Base-by-base conservation (phyloP, 768 basidiomycete genomes). In the Xerocomellus intermedius region DNA sequence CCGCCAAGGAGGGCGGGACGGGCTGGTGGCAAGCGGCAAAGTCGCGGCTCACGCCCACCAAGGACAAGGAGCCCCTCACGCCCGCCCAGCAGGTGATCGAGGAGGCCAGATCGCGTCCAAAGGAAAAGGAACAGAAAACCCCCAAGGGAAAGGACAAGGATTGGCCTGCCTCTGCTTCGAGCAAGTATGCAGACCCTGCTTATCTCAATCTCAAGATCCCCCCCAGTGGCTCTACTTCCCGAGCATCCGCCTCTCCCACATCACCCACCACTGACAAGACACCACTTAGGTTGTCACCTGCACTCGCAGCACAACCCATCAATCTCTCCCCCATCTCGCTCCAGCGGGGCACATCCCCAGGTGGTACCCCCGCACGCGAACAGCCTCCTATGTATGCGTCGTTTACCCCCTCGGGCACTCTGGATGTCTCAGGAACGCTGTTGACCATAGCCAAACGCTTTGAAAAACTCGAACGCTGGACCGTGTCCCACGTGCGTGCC, bases 381-480 rank as follows among this genome's bases (percentile, higher is more conserved):
- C 75, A 80, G 1, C 84, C 85, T 8, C 91, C 88, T 1, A 64
- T 89, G 30, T 93, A 94, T 62, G 87, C 87, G 2, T 85, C 89
- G 52, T 94, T 92, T 66, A 83, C 79, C 37, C 49, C 71, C 22
- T 81, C 86, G 45, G 91, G 91, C 3, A 80, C 83, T 2, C 72
- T 94, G 5, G 92, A 94, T 64, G 75, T 92, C 9, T 81, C 85
- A 12, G 84, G 80, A 2, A 93, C 91, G 0, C 75, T 94, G 6
- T 72, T 94, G 22, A 79, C 81, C 12, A 83, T 94, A 41, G 88
- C 89, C 13, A 73, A 63, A 41, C 83, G 91, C 21, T 93, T 94
- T 55, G 91, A 94, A 69, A 94, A 94, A 67, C 79, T 94, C 13
- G 91, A 94, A 66, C 87, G 87, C 58, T 94, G 91, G 91, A 87